Base-by-base conservation (phyloP, 352 stramenopile genomes). In the Paralagenidium karlingii region DNA sequence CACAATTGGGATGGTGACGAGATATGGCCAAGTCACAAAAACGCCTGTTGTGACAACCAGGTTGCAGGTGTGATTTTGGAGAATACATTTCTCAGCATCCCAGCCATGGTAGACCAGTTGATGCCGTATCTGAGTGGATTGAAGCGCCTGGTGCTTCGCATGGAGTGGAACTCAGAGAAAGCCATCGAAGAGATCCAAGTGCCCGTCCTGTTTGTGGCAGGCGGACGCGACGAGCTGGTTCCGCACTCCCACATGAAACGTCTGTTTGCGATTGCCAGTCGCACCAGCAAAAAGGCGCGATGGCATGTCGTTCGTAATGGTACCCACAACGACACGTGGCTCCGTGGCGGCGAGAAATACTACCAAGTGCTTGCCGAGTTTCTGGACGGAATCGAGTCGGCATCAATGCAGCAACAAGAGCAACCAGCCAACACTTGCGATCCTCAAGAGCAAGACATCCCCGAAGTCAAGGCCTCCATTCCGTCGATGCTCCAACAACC, bases 241-340 rank as follows among this genome's bases (percentile, higher is more conserved):
- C 91, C 91, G 18, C 78, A 88, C 47, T 62, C 46, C 25, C 87
- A 96, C 49, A 96, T 96, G 85, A 53, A 71, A 45, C 53, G 48
- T 29, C 60, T 97, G 40, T 47, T 79, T 16, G 40, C 58, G n/a
- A 62, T 94, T 21, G 77, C 64, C n/a, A 83, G 63, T 34, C 52
- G 56, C 36, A 54, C 45, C 15, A 33, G 34, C 21, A 6, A 15
- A 15, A 36, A 25, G 38, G 58, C 51, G 2, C 53, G 88, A 19
- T 91, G 91, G 61, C 63, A 79, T 29, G 50, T 59, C 2, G 71
- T 97, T 8, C 63, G 81, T n/a, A 67, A 85, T 8, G 91, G 91
- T 5, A 96, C 83, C 3, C 91, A 97, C 56, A 97, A 97, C 50
- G 88, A 97, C 60, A 94, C 84, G 26, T 97, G 84, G 85, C 49